Evolutionary conservation across 2,329 filamentous ascomycete genomes (phyloP).

Genomic region (Clarireedia paspali): DNA sequence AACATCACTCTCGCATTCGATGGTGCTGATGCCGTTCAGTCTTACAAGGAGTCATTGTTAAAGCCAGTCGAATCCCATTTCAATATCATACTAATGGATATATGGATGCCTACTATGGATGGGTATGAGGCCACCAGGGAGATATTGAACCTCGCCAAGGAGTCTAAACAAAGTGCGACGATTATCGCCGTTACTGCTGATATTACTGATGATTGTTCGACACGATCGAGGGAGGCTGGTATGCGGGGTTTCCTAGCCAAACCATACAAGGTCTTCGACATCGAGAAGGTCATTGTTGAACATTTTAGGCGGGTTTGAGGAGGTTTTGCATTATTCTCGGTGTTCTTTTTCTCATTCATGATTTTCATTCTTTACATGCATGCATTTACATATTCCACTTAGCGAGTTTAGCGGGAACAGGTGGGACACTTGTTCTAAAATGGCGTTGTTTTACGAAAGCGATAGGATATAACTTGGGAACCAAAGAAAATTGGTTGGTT

Average conservation of each 20-base stretch:
- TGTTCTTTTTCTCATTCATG: neutral
- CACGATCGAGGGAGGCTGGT: constrained; percentile 40
- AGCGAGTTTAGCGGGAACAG: too few relatives aligned
- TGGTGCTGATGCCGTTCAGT: constrained; percentile 57
- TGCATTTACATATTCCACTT: neutral
- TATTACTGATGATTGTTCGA: constrained; percentile 43
- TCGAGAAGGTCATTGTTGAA: constrained; percentile 42
- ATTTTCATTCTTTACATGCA: neutral
- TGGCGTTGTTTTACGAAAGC: too few relatives aligned
- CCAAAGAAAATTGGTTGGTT: too few relatives aligned
- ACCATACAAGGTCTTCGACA: constrained; percentile 45
- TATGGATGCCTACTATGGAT: constrained; percentile 69
- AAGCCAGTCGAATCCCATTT: constrained; percentile 33
- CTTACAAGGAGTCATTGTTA: constrained; percentile 42
- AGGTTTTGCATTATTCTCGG: neutral
- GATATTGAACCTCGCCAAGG: constrained; percentile 39
- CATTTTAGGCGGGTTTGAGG: constrained; percentile 14
- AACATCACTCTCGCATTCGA: constrained; percentile 57
- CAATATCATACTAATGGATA: constrained; percentile 63
- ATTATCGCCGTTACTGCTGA: constrained; percentile 49
- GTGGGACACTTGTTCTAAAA: too few relatives aligned
- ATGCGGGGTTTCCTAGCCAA: constrained; percentile 51
- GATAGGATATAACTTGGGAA: too few relatives aligned
- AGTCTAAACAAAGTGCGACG: constrained; percentile 15
- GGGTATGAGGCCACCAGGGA: constrained; percentile 60